Conservation (phyloP, 768 basidiomycete genomes). For the Suillus decipiens region DNA sequence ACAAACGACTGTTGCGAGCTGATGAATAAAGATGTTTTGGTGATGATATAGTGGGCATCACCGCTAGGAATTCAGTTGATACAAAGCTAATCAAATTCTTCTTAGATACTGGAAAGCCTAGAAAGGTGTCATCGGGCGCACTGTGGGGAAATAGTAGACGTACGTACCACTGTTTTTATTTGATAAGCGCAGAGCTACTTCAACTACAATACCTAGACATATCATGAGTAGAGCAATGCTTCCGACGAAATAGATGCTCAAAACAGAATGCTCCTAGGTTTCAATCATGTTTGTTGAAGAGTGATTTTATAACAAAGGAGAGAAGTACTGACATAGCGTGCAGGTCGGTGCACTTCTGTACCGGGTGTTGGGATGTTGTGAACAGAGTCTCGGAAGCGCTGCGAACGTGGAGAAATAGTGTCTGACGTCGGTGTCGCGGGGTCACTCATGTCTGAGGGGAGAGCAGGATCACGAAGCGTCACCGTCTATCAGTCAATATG, state of each 20-base stretch:
- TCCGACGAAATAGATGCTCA: constrained; percentile 42
- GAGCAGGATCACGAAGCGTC: too few relatives aligned
- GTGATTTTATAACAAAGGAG: neutral
- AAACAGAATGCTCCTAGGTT: constrained; percentile 28
- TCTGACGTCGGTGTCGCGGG: too few relatives aligned
- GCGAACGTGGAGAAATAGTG: constrained; percentile 20
- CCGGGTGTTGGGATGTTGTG: constrained; percentile 52
- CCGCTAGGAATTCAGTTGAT: constrained; percentile 46
- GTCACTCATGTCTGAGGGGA: too few relatives aligned
- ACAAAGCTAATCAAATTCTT: constrained; percentile 51
- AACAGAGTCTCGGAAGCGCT: constrained; percentile 45
- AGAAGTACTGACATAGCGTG: constrained; percentile 44
- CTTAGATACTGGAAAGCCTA: constrained; percentile 56
- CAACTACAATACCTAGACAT: constrained; percentile 46
- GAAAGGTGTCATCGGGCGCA: constrained; percentile 4
- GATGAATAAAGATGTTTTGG: constrained; percentile 1
- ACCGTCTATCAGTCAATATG: too few relatives aligned
- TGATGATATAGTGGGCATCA: constrained; percentile 22
- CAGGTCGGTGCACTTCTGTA: constrained; percentile 32
- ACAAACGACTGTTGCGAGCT: constrained; percentile 51
- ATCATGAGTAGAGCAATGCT: constrained; percentile 46
- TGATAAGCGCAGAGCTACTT: constrained; percentile 47
- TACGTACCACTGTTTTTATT: constrained; percentile 43
- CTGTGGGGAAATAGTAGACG: constrained; percentile 12
- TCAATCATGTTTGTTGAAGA: neutral